Conservation (phyloP, 768 basidiomycete species). For the Leccinum barrowsii region DNA sequence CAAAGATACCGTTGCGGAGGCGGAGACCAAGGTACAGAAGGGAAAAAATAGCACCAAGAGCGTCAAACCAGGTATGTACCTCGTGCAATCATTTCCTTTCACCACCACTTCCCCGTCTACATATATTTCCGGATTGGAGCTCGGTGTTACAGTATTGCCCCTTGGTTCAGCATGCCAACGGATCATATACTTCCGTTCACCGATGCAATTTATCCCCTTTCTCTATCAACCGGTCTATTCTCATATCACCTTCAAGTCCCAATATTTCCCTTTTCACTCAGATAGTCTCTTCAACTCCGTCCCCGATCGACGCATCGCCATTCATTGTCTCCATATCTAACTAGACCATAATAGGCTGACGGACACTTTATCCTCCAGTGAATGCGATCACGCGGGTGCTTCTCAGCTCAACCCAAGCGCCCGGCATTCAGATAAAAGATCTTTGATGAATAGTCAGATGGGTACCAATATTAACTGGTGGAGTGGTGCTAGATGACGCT, state of each 20-base stretch:
- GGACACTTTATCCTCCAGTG: conserved; percentile 36
- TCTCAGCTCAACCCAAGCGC: conserved; percentile 82
- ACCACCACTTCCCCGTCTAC: background rate
- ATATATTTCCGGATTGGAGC: background rate
- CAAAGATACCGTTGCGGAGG: conserved; percentile 41
- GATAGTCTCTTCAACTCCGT: conserved; percentile 7
- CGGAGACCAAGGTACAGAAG: conserved; percentile 40
- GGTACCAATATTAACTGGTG: background rate
- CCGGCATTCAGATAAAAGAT: conserved; percentile 87
- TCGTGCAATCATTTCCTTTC: background rate
- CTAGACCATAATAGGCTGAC: conserved; percentile 11
- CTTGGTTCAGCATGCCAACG: background rate
- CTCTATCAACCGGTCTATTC: conserved; percentile 1
- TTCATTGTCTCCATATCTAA: conserved; percentile 1
- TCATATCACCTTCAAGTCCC: background rate
- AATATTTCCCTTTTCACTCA: conserved; percentile 2
- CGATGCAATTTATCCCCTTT: background rate
- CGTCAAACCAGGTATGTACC: conserved; percentile 42
- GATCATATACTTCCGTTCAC: background rate
- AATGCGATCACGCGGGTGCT: conserved; percentile 78
- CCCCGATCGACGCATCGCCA: conserved; percentile 11
- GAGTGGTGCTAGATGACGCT: conserved; percentile 6
- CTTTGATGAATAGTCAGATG: conserved; percentile 36
- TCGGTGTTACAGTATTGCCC: background rate
- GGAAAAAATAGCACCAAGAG: conserved; percentile 34